Evolutionary conservation across 1,284 basidiomycete species (phyloP), one percentile per base, ranked within the genome.

Genomic region (Cutaneotrichosporon dermatis): DNA sequence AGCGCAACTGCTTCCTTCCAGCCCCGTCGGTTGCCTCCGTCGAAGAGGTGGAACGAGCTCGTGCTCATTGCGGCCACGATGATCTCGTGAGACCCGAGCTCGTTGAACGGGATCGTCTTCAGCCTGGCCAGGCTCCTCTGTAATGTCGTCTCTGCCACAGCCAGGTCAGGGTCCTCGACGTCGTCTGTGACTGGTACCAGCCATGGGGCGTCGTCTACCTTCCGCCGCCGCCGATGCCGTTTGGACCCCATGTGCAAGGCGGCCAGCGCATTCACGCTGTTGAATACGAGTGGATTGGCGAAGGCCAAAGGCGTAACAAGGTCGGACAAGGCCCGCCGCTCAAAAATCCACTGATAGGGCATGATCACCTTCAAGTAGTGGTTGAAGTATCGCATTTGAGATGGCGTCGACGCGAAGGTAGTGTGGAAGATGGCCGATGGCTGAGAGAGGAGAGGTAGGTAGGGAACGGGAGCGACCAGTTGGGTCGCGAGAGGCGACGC

Each of bases 281-380:
- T 36, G 61, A 62, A 60, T 11, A 70, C 58, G n/a, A 69, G 60
- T 8, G 63, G 61, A 33, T 58, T 57, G 2, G 60, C 45, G 25
- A 69, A 43, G 3, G 69, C 69, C 11, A 71, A 55, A 4, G 65
- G 63, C 1, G 61, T 59, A 11, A 71, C 64, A 1, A 67, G 51
- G 34, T 68, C 65, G 9, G 59, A 53, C 44, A 69, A 58, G 0
- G 40, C 49, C 3, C 54, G 56, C 4, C 64, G 64, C 15, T 59
- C 63, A 43, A 66, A 55, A 1, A 60, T 59, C 54, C 63, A 72
- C 55, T 72, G 70, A 11, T 67, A 52, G 3, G 70, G 70, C n/a
- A 72, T 44, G 40, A 72, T 66, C 15, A 68, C 65, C 16, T 59
- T 65, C 36, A 69, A 61, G 57, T 69, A 72, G 61, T 72, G 68